Evolutionary conservation across 441 rosid species (phyloP), one percentile per base, ranked within the genome.

Genomic region (Macaranga tanarius): DNA sequence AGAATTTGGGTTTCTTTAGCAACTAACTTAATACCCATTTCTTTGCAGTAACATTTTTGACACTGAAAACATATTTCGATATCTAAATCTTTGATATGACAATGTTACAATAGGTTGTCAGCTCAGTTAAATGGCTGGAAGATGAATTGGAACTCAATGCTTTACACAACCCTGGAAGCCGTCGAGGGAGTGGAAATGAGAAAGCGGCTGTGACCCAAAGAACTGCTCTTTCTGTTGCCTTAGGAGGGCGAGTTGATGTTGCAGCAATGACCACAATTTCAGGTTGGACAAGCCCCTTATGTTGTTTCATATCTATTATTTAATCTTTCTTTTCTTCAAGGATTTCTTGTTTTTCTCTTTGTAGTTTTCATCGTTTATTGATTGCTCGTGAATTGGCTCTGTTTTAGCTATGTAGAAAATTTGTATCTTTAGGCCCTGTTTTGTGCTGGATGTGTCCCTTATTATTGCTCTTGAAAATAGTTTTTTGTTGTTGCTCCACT

Each of bases 51-150:
- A 17, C 44, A 61, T 15, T 67, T 77, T 62, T 42, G 72, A 40
- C 34, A 48, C 66, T 60, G 42, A 62, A 74, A 51, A 62, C 65
- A 28, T 62, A 62, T 69, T 60, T 64, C 19, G 73, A 42, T 38
- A 25, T 65, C 13, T 22, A 55, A 55, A 55, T 52, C 59, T 52
- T 63, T 59, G n/a, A 69, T 57, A 51, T 72, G 75, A 71, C 51
- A 65, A 64, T 72, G 69, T 70, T 73, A 59, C 72, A 73, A 59
- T 78, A 96, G 99, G 97, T 96, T 73, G 98, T 93, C 76, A 93
- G 98, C 85, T 92, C 98, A 25, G 96, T 96, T 59, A 96, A 96
- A 81, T 96, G 99, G 99, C 98, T 96, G 74, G 99, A 92, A 88
- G 99, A 96, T 82, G 98, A 96, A 84, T 76, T 96, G 83, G 99